These are phyloP conservation scores for Colletotrichum sp. DNA, from an alignment of 2,329 filamentous ascomycete genomes.

Conservation along the genomic window DNA sequence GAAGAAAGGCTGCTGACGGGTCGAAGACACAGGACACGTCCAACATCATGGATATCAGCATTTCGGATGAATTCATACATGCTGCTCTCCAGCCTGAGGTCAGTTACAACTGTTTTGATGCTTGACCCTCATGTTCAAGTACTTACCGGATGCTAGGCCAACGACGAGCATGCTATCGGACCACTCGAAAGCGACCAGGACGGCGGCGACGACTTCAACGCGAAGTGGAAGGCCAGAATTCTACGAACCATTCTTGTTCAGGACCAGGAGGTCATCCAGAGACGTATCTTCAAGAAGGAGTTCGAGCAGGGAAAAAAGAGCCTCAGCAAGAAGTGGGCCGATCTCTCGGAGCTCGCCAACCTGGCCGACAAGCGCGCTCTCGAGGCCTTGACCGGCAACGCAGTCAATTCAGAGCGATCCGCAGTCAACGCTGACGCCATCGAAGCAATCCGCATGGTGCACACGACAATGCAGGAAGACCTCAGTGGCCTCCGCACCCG, in stretches of 20 bases:
- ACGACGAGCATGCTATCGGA: neutral
- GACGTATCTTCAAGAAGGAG: neutral
- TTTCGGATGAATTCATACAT: neutral
- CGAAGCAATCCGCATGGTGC: neutral
- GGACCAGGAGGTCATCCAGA: neutral
- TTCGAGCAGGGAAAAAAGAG: neutral
- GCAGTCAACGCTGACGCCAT: neutral
- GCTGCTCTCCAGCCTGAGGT: neutral
- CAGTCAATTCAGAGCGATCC: neutral
- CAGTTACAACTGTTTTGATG: neutral
- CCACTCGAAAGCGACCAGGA: neutral
- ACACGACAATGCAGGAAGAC: neutral
- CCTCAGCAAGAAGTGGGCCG: neutral
- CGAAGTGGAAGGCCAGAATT: neutral
- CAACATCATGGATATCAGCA: neutral
- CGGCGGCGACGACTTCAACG: neutral
- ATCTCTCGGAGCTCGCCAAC: neutral
- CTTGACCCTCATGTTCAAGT: neutral
- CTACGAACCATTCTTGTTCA: neutral
- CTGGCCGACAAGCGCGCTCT: neutral
- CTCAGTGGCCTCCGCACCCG: neutral
- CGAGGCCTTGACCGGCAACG: neutral
- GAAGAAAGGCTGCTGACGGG: constrained; percentile 2
- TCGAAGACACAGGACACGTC: neutral
- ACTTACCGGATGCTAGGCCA: neutral